Percentiles rank a stretch among this genome's conserved stretches.
Evolutionary conservation across 2,329 filamentous ascomycete genomes (phyloP).

Genomic region (Intubia oerlemansii): DNA sequence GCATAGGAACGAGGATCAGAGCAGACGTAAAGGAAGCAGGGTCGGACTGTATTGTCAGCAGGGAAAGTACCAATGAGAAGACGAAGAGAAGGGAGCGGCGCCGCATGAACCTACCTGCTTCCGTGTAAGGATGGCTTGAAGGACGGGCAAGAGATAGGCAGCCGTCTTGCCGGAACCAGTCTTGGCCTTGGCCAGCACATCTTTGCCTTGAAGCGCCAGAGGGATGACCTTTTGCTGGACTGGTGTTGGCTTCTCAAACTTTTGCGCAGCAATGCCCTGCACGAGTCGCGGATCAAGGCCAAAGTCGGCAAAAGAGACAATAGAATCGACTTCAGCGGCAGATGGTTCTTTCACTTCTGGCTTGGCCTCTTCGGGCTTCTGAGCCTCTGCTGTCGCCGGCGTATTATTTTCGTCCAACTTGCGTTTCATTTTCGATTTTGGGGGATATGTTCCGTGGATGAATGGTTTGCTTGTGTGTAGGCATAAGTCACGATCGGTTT

Average conservation of each 20-base stretch:
- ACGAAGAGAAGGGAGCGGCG: neutral
- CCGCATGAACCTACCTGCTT: constrained; percentile 24
- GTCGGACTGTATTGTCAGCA: constrained; percentile 23
- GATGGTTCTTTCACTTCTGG: constrained; percentile 1
- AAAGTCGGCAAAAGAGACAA: constrained; percentile 44
- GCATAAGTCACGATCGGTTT: too few species aligned
- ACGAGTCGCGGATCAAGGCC: constrained; percentile 69
- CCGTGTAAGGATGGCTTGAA: constrained; percentile 62
- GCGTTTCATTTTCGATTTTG: constrained; percentile 30
- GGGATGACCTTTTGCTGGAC: constrained; percentile 81
- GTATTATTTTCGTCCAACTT: constrained; percentile 27
- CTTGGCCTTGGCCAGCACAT: constrained; percentile 80
- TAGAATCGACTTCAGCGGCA: too few species aligned
- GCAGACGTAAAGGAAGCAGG: constrained; percentile 37
- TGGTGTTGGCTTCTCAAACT: constrained; percentile 69
- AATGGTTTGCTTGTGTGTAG: too few species aligned
- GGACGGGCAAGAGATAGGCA: constrained; percentile 79
- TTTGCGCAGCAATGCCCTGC: constrained; percentile 66
- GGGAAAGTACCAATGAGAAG: too few species aligned
- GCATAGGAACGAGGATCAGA: constrained; percentile 84
- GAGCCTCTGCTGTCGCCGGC: constrained; percentile 12
- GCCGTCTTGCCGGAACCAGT: constrained; percentile 95
- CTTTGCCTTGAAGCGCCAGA: constrained; percentile 64
- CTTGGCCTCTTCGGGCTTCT: too few species aligned
- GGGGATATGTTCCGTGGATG: too few species aligned